These are phyloP conservation scores for Globisporangium irregulare DNA, from an alignment of 352 stramenopile genomes.

Conservation along the genomic window DNA sequence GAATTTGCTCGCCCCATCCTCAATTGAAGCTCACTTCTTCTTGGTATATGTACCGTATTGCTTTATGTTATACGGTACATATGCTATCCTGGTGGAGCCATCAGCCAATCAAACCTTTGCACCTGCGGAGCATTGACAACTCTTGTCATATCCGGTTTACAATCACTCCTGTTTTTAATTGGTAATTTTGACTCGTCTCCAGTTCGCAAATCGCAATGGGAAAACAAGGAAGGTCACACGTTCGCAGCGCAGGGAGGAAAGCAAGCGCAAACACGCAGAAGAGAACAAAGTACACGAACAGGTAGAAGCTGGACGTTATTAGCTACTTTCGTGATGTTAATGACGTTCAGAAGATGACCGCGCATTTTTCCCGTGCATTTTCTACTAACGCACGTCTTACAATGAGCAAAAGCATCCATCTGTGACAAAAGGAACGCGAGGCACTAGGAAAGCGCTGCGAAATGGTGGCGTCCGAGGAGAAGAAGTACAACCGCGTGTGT, in stretches of 20 bases:
- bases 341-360: neutral
- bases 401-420: neutral
- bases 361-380: neutral
- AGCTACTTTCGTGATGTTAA: neutral
- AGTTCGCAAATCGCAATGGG: neutral
- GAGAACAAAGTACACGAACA: neutral
- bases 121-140: neutral
- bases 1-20: too few species aligned
- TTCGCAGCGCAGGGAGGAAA: neutral
- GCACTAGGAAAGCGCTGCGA: neutral
- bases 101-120: neutral
- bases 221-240: neutral
- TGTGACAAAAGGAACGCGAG: neutral
- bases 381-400: neutral
- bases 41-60: neutral
- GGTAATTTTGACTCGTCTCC: neutral
- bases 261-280: neutral
- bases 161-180: neutral
- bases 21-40: too few species aligned
- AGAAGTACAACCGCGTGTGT: neutral
- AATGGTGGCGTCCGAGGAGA: neutral
- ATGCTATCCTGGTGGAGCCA: neutral
- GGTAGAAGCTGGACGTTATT: neutral
- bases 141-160: neutral
- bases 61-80: neutral